phyloP scores from a whole-genome alignment of 225 moss, liverwort and hornwort species.

The Sphagnum contortum region DNA sequence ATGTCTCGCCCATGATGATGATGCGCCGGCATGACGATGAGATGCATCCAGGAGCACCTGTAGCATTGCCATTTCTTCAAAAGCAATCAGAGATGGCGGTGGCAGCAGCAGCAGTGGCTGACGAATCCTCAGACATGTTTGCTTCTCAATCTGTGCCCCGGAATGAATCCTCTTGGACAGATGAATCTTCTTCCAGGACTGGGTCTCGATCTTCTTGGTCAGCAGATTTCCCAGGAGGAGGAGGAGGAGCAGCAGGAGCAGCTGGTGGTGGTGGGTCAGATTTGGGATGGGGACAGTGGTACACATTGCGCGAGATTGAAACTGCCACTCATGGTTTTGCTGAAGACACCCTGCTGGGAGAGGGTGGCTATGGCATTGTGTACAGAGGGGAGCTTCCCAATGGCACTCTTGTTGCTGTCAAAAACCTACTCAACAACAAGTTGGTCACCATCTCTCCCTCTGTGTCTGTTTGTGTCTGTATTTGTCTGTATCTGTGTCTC shows the following conservation, averaged over 20 bases:
- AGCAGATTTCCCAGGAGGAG: too few relatives aligned
- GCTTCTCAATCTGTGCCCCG: conserved; percentile 1
- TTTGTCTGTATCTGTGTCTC: too few relatives aligned
- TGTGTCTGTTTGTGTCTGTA: too few relatives aligned
- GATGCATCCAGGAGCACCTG: too few relatives aligned
- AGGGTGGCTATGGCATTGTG: conserved; percentile 95
- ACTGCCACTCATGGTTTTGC: conserved; percentile 75
- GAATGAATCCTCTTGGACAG: conserved; percentile 31
- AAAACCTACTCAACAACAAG: conserved; percentile 95
- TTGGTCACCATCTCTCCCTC: not conserved
- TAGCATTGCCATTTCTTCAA: too few relatives aligned
- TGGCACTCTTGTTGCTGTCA: conserved; percentile 78
- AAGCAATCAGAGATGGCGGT: too few relatives aligned
- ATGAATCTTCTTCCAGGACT: conserved; percentile 31
- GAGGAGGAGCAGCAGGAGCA: conserved; percentile 19
- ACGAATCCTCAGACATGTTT: conserved; percentile 7
- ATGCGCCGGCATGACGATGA: too few relatives aligned
- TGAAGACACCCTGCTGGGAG: conserved; percentile 76
- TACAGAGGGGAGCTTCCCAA: conserved; percentile 82
- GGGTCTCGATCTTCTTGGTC: conserved; percentile 10
- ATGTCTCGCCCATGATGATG: too few relatives aligned
- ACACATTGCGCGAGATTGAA: conserved; percentile 78
- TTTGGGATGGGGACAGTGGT: conserved; percentile 98
- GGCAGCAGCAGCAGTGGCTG: conserved; percentile 1
- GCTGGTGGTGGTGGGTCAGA: conserved; percentile 38